Base-by-base conservation (phyloP, 768 basidiomycete genomes). In the Lyophyllum decastes region DNA sequence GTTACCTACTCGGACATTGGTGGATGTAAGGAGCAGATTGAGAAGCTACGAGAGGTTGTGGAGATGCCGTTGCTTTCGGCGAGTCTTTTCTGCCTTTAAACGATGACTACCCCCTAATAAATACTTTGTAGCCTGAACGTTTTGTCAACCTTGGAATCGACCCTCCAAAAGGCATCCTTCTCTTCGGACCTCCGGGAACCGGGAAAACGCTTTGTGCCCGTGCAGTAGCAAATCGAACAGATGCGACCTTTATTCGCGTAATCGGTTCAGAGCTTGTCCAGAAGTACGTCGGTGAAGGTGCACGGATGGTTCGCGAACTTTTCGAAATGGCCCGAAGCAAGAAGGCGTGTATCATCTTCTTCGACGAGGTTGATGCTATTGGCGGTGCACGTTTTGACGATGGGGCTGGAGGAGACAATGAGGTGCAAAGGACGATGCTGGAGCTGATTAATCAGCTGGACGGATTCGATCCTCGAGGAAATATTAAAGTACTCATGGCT, bases 221-320 rank as follows among this genome's bases (percentile, higher is more conserved):
- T 64, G 97, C 97, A 12, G 97, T 99, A 1, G 97, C 97, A 30
- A 99, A 98, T 72, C 86, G 97, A 51, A 98, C 97, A 52, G 97
- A 98, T 73, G 96, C 95, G 21, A 98, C 97, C 0, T 99, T 99
- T 71, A 99, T 99, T 70, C 92, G 97, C 65, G 97, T 99, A 53
- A 98, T 98, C 68, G 97, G 97, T 14, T 98, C 96, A 12, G 97
- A 99, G 72, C 82, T 99, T 16, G 97, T 99, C n/a, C 97, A 99
- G 75, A 99, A 99, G 73, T 99, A 99, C 70, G 97, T 99, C 49
- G 97, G 97, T 47, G 97, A 99, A 74, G 97, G 97, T 59, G 97
- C 97, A 7, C 82, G 97, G 58, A 98, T 98, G 97, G 95, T 99
- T 17, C 88, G 97, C 48, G 97, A 98, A 70, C 78, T 98, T 57